Evolutionary conservation across 1,284 basidiomycete species (phyloP).

Genomic region (Dichomitus squalens): DNA sequence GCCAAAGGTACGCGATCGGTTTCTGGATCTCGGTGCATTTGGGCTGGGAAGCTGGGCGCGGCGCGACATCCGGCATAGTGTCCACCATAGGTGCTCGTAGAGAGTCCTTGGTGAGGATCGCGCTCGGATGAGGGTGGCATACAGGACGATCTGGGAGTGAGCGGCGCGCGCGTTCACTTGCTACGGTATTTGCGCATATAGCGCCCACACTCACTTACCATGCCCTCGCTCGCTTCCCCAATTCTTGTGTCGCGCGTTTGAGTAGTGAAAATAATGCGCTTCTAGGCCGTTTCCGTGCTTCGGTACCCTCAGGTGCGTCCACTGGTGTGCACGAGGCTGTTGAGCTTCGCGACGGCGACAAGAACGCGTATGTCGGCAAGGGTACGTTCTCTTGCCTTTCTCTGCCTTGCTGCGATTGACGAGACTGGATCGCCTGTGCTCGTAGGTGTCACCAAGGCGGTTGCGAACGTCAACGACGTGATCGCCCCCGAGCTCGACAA

Average conservation of each 20-base stretch:
- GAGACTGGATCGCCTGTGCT: background rate
- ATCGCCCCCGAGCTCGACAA: constrained; percentile 93
- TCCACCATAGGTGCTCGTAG: background rate
- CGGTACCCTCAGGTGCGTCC: constrained; percentile 97
- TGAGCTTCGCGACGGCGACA: constrained; percentile 97
- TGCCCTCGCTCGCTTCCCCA: background rate
- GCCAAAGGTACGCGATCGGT: constrained; percentile 62
- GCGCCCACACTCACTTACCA: background rate
- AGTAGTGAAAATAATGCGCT: constrained; percentile 13
- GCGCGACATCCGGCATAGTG: too few species aligned
- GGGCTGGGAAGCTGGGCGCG: background rate
- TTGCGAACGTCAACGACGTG: constrained; percentile 91
- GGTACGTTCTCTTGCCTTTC: constrained; percentile 47
- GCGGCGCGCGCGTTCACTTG: too few species aligned
- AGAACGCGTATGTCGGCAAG: constrained; percentile 93
- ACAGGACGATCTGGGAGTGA: background rate
- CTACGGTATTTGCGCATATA: background rate
- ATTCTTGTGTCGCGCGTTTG: background rate
- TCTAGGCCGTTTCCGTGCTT: constrained; percentile 89
- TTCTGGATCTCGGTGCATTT: constrained; percentile 3
- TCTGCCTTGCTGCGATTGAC: background rate
- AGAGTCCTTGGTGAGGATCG: background rate
- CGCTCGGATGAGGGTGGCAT: background rate
- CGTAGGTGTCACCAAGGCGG: constrained; percentile 90
- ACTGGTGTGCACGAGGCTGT: constrained; percentile 99